Evolutionary conservation across 768 basidiomycete genomes (phyloP).

Genomic region (Calocybe indica): DNA sequence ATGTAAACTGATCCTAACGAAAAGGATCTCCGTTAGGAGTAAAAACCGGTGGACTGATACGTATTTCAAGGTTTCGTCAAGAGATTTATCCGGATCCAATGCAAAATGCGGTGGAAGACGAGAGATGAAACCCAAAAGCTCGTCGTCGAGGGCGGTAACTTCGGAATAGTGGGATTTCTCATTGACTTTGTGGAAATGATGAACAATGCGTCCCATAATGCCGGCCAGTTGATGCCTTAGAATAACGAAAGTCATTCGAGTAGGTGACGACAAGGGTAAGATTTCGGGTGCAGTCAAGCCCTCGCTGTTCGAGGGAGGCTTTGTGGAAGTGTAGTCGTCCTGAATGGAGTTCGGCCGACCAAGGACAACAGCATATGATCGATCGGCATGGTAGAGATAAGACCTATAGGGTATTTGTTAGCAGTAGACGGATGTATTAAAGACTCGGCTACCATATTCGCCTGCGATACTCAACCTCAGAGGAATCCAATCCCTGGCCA

Average conservation of each 20-base stretch:
- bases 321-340: conserved; percentile 83
- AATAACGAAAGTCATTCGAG: conserved; percentile 83
- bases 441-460: conserved; percentile 66
- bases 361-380: conserved; percentile 86
- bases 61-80: conserved; percentile 60
- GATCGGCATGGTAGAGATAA: conserved; percentile 90
- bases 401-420: conserved; percentile 44
- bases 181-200: conserved; percentile 87
- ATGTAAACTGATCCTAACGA: conserved; percentile 79
- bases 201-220: conserved; percentile 87
- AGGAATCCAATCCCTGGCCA: conserved; percentile 60
- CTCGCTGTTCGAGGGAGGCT: conserved; percentile 67
- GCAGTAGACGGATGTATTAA: not conserved
- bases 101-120: conserved; percentile 76
- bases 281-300: conserved; percentile 43
- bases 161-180: conserved; percentile 78
- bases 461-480: conserved; percentile 81
- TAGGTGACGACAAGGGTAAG: conserved; percentile 64
- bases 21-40: conserved; percentile 84
- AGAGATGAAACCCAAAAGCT: conserved; percentile 70
- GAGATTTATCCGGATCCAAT: conserved; percentile 67
- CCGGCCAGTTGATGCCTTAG: conserved; percentile 75
- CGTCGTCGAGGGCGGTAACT: conserved; percentile 76
- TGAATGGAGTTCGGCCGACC: conserved; percentile 88
- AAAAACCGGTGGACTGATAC: conserved; percentile 85